phyloP scores from a whole-genome alignment of 805 yeast species.

The Saccharomycopsis fodiens region DNA sequence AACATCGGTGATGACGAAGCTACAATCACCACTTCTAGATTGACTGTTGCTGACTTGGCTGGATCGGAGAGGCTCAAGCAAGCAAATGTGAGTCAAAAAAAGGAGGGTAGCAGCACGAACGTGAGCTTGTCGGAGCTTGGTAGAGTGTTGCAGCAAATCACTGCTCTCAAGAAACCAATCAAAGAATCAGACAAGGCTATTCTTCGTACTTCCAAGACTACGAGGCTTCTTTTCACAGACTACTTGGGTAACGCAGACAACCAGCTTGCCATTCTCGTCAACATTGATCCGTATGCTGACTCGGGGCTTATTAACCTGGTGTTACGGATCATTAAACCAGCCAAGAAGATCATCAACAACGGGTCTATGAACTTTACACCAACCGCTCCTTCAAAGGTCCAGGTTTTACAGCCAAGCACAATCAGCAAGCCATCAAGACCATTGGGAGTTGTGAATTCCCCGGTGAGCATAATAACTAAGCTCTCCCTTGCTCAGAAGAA shows the following conservation, averaged over 20 bases:
- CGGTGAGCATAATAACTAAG: background rate
- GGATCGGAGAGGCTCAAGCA: constrained; percentile 44
- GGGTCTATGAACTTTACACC: constrained; percentile 3
- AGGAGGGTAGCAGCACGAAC: constrained; percentile 44
- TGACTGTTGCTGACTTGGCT: constrained; percentile 46
- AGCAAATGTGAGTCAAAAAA: constrained; percentile 32
- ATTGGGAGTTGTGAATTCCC: background rate
- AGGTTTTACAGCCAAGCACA: background rate
- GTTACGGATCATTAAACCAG: constrained; percentile 26
- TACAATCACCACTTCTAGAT: constrained; percentile 27
- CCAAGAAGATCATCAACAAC: constrained; percentile 4
- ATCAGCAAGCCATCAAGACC: constrained; percentile 1
- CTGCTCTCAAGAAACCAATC: constrained; percentile 14
- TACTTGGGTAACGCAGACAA: constrained; percentile 27
- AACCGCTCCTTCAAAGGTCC: background rate
- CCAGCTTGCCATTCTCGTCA: constrained; percentile 30
- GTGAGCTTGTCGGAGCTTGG: constrained; percentile 43
- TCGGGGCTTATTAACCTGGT: constrained; percentile 28
- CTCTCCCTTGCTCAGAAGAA: background rate
- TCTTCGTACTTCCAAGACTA: constrained; percentile 42
- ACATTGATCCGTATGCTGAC: constrained; percentile 35
- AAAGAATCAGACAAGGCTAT: constrained; percentile 29
- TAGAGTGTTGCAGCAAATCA: constrained; percentile 37
- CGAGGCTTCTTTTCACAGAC: constrained; percentile 42
- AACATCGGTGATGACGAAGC: constrained; percentile 1